Evolutionary conservation across 2,329 filamentous ascomycete species (phyloP), one percentile per base, ranked within the genome.

Genomic region (Alternaria infectoria): DNA sequence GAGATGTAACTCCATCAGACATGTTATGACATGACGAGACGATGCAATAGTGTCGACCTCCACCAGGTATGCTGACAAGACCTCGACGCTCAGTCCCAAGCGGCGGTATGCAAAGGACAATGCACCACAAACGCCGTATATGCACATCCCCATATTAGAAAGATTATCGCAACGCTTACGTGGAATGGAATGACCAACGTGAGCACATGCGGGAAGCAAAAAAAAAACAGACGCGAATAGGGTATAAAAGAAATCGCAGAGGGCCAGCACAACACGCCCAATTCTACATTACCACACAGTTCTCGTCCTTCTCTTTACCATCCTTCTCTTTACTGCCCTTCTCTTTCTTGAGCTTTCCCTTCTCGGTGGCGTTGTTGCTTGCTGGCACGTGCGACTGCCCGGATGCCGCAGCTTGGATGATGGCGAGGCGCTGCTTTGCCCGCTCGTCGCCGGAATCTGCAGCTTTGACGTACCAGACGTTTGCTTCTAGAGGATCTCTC

Each of bases 381-480:
- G 66, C 56, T 12, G 70, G 51, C 13, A 65, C 11, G 15, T 67
- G 68, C n/a, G 74, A 59, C 54, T 82, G 83, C 4, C 87, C 88
- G 5, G 86, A 86, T 6, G 94, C 91, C 11, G 96, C 95, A 9
- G 92, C 91, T 65, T 91, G 88, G 65, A 99, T 99, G 44, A 93
- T 92, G 19, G 91, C 89, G 57, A 99, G 85, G 25, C 96, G 88
- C 74, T 96, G 91, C 79, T 91, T 95, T 54, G 96, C 96, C 61
- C 93, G 89, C 73, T 96, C 92, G 74, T 98, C 94, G 50, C 95
- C 96, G 54, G 93, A 88, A 70, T 97, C 95, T 15, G 96, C 95
- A 6, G 96, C 96, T 80, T 92, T 93, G 70, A 99, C 95, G 78
- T 99, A 99, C 95, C 94, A 98, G 30, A 97, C 92, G 75, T 99